phyloP scores from a whole-genome alignment of 495 filamentous ascomycete genomes.

The Thermothielavioides terrestris region DNA sequence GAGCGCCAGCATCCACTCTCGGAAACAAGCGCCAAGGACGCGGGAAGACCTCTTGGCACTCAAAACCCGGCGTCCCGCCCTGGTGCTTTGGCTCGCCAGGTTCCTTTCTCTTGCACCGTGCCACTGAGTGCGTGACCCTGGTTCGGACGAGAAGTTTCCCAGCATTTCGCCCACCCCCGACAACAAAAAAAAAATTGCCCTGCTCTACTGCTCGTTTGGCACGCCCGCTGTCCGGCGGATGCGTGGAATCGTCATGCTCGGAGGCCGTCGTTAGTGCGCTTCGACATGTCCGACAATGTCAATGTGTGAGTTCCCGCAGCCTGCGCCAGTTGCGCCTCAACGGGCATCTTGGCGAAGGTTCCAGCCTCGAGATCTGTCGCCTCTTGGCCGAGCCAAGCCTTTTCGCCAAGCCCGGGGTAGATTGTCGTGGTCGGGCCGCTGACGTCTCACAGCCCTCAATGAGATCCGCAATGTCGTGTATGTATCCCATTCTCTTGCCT shows the following conservation, averaged over 20 bases:
- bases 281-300: slow-evolving; percentile 9
- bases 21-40: slow-evolving; percentile 1
- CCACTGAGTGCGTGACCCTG: neutral
- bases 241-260: neutral
- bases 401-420: slow-evolving; percentile 29
- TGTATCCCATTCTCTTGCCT: slow-evolving; percentile 7
- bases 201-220: neutral
- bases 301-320: slow-evolving; percentile 5
- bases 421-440: slow-evolving; percentile 12
- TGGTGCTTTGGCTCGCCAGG: slow-evolving; percentile 4
- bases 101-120: slow-evolving; percentile 8
- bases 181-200: neutral
- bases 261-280: neutral
- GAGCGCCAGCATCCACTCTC: neutral
- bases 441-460: slow-evolving; percentile 30
- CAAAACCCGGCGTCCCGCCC: slow-evolving; percentile 13
- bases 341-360: slow-evolving; percentile 15
- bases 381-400: slow-evolving; percentile 29
- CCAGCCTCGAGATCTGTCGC: slow-evolving; percentile 8
- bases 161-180: too few species aligned
- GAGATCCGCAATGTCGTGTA: slow-evolving; percentile 36
- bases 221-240: neutral
- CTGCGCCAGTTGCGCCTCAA: neutral
- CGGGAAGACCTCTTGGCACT: slow-evolving; percentile 17
- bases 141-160: neutral